Conservation (phyloP, 768 basidiomycete species). For the Pseudohyphozyma bogoriensis region DNA sequence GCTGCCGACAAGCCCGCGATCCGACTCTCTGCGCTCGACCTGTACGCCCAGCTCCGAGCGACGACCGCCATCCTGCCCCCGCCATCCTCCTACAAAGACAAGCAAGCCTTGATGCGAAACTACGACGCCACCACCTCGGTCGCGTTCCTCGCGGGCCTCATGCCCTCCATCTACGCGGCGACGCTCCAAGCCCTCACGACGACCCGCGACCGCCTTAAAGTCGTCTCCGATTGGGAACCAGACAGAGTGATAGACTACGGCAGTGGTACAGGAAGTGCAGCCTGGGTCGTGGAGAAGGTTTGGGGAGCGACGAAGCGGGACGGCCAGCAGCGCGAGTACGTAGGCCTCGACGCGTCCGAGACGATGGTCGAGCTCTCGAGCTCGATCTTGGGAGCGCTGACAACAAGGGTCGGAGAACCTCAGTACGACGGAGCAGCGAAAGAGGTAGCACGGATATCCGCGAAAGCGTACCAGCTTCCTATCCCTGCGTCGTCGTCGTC, state of each 20-base stretch:
- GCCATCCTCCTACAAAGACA: conserved; percentile 37
- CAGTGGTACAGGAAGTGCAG: conserved; percentile 65
- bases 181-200: conserved; percentile 65
- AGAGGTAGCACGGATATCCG: conserved; percentile 11
- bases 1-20: conserved; percentile 42
- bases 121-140: conserved; percentile 57
- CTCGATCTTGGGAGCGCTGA: conserved; percentile 26
- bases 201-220: conserved; percentile 53
- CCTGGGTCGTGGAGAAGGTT: conserved; percentile 58
- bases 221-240: conserved; percentile 41
- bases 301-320: conserved; percentile 10
- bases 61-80: conserved; percentile 45
- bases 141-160: conserved; percentile 73
- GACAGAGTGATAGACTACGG: conserved; percentile 68
- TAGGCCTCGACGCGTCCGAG: conserved; percentile 56
- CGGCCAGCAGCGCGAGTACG: conserved; percentile 41
- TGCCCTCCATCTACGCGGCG: conserved; percentile 75
- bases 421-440: not conserved
- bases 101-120: conserved; percentile 58
- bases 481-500: conserved; percentile 43
- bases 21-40: conserved; percentile 55
- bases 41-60: conserved; percentile 55
- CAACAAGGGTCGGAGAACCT: conserved; percentile 13
- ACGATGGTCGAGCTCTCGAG: conserved; percentile 30
- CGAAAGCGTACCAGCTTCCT: conserved; percentile 19